These are phyloP conservation scores for Pezicula neosporulosa DNA, from an alignment of 2,329 filamentous ascomycete species.

Conservation along the genomic window DNA sequence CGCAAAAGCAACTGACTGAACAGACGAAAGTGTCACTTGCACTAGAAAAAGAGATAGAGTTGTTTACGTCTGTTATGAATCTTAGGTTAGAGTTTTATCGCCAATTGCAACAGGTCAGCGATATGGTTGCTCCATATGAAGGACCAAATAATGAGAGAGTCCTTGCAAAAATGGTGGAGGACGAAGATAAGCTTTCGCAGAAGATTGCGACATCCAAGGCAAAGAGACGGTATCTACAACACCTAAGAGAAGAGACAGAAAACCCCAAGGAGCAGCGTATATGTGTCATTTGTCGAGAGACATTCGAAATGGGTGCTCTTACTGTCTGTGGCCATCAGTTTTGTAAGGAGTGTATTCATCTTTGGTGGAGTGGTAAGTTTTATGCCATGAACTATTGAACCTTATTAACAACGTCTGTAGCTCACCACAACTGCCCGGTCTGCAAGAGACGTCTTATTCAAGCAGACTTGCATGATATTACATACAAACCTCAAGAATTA, in stretches of 20 bases:
- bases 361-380: slow-evolving; percentile 61
- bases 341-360: slow-evolving; percentile 79
- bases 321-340: slow-evolving; percentile 91
- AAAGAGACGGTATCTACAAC: slow-evolving; percentile 69
- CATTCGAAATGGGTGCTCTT: slow-evolving; percentile 74
- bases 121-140: slow-evolving; percentile 75
- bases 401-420: slow-evolving; percentile 16
- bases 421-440: slow-evolving; percentile 74
- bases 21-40: slow-evolving; percentile 46
- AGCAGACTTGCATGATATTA: slow-evolving; percentile 79
- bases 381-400: not conserved
- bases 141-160: slow-evolving; percentile 34
- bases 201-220: slow-evolving; percentile 63
- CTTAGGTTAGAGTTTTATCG: slow-evolving; percentile 84
- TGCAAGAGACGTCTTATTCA: slow-evolving; percentile 70
- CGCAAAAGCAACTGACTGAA: slow-evolving; percentile 49
- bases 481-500: slow-evolving; percentile 72
- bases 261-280: slow-evolving; percentile 61
- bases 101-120: slow-evolving; percentile 86
- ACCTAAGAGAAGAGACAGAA: slow-evolving; percentile 31
- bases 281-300: slow-evolving; percentile 81
- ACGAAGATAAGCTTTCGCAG: slow-evolving; percentile 52
- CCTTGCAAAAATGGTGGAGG: slow-evolving; percentile 47
- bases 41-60: slow-evolving; percentile 68
- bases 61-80: slow-evolving; percentile 79